Conservation (phyloP, 1,284 basidiomycete genomes). For the Naganishia sp. region DNA sequence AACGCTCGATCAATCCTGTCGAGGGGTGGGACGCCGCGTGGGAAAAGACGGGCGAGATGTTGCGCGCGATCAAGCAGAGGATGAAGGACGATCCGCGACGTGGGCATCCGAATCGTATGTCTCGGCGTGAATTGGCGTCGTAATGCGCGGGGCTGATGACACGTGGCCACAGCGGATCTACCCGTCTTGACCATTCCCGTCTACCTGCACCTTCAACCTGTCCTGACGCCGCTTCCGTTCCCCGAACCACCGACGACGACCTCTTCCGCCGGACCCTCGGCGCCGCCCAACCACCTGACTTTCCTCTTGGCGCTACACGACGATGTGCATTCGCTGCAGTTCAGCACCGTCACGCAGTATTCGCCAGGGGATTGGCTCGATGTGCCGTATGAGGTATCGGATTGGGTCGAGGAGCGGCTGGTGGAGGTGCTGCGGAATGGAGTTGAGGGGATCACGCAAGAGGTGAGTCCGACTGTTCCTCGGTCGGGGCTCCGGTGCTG, state of each 20-base stretch:
- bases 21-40: conserved; percentile 80
- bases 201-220: conserved; percentile 90
- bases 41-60: conserved; percentile 66
- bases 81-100: conserved; percentile 41
- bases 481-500: not conserved
- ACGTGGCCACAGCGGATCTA: conserved; percentile 40
- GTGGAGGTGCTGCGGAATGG: conserved; percentile 79
- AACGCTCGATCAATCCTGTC: conserved; percentile 69
- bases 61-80: conserved; percentile 40
- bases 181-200: conserved; percentile 88
- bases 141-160: not conserved
- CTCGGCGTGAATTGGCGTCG: not conserved
- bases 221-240: conserved; percentile 63
- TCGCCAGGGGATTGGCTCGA: conserved; percentile 79
- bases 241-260: conserved; percentile 42
- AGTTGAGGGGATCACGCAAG: conserved; percentile 82
- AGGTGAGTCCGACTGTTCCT: conserved; percentile 51
- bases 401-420: conserved; percentile 92
- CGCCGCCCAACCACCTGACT: conserved; percentile 62
- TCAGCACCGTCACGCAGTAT: conserved; percentile 75
- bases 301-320: conserved; percentile 83
- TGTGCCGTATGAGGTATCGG: conserved; percentile 79
- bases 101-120: conserved; percentile 35
- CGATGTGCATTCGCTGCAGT: conserved; percentile 72
- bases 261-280: conserved; percentile 37